phyloP scores from a whole-genome alignment of 176 grass and related monocot species.

The Lolium perenne region DNA sequence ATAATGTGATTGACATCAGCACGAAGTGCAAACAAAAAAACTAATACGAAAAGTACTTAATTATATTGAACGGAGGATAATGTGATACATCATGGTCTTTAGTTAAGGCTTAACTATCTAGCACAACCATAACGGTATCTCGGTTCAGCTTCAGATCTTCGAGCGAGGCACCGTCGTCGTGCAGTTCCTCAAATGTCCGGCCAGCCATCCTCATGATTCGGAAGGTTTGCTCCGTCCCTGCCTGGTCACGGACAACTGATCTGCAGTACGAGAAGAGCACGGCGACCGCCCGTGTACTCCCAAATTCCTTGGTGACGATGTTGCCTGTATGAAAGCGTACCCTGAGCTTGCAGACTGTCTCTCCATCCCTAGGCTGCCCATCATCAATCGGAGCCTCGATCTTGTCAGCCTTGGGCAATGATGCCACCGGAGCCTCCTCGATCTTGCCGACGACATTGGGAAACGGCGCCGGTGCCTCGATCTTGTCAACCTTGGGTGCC shows the following conservation, averaged over 20 bases:
- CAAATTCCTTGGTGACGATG: conserved; percentile 40
- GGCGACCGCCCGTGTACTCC: background rate
- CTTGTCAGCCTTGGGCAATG: background rate
- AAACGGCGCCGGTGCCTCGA: background rate
- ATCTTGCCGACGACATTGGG: background rate
- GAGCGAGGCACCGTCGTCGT: background rate
- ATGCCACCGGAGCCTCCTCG: background rate
- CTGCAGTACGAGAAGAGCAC: conserved; percentile 44
- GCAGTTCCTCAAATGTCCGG: background rate
- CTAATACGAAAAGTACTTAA: too few relatives aligned
- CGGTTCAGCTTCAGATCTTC: conserved; percentile 35
- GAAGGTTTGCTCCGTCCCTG: conserved; percentile 17
- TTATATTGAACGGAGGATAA: too few relatives aligned
- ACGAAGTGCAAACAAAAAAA: too few relatives aligned
- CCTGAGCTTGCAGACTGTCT: conserved; percentile 47
- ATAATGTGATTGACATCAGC: too few relatives aligned
- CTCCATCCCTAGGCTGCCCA: conserved; percentile 42
- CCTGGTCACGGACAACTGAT: background rate
- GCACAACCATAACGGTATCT: conserved; percentile 27
- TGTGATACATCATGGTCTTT: too few relatives aligned
- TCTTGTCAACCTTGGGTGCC: background rate
- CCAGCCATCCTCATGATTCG: conserved; percentile 32
- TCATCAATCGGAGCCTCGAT: conserved; percentile 17
- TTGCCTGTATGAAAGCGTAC: conserved; percentile 38
- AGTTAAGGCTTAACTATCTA: background rate